Evolutionary conservation across 768 basidiomycete genomes (phyloP), one percentile per base, ranked within the genome.

Genomic region (Cystobasidium tubakii): DNA sequence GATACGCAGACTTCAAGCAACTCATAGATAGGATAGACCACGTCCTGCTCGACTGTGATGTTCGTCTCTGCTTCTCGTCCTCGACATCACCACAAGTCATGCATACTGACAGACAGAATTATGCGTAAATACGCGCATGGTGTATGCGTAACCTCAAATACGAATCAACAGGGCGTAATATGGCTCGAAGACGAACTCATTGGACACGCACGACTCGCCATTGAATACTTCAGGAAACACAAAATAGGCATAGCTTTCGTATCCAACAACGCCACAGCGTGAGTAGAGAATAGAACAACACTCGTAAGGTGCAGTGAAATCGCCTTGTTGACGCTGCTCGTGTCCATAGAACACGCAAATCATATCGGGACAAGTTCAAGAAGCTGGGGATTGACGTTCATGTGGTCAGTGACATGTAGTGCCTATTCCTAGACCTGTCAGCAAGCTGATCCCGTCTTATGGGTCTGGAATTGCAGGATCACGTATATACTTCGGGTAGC

Each of bases 151-250:
- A n/a, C n/a, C 57, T 15, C 29, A 12, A 6, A 29, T 23, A 34
- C 12, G 12, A 25, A 4, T 25, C 12, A 60, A 60, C 43, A 71
- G 69, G 63, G 69, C 44, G 69, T 71, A 17, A 31, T 71, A 17
- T 71, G 69, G 69, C 69, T 71, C 54, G 69, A 71, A 39, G 43
- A 71, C 55, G n/a, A 60, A 53, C 69, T 71, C 53, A 71, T 71
- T 33, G 69, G 69, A n/a, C 53, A 71, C 33, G 69, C 69, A 21
- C 10, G 43, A 60, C 50, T 33, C 31, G 55, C 69, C 4, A 71
- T 71, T 39, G 69, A 71, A 39, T 39, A 34, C 13, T 71, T 71
- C 69, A n/a, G 69, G 19, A 60, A 55, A n/a, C 69, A 71, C 36
- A 55, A 55, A 23, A 55, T 42, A 31, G 69, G 69, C 25, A 54